Conservation (phyloP, 805 yeast species). For the Pichia deserticola region DNA sequence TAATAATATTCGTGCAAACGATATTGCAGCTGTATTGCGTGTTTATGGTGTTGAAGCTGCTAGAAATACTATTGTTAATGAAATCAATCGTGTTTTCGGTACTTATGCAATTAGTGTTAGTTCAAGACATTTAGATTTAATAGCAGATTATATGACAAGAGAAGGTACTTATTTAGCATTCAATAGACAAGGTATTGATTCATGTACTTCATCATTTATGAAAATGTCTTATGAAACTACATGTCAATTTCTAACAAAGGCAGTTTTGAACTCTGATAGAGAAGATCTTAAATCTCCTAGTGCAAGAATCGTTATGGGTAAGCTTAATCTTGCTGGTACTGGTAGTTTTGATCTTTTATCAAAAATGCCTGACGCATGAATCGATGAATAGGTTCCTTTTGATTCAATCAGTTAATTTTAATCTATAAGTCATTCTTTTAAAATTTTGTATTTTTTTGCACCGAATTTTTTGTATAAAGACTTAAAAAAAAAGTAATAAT, state of each 20-base stretch:
- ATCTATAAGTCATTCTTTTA: neutral
- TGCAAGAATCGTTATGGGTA: slow-evolving; percentile 89
- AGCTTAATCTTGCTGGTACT: slow-evolving; percentile 86
- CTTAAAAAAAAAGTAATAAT: neutral
- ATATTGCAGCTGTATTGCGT: slow-evolving; percentile 78
- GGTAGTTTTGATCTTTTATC: slow-evolving; percentile 84
- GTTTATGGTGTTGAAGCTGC: slow-evolving; percentile 99
- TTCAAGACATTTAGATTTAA: slow-evolving; percentile 87
- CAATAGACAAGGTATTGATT: slow-evolving; percentile 96
- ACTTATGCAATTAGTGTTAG: slow-evolving; percentile 94
- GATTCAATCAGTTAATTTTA: neutral
- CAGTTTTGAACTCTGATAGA: slow-evolving; percentile 84
- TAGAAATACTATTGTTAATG: slow-evolving; percentile 92
- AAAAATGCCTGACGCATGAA: slow-evolving; percentile 31
- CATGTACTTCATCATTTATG: slow-evolving; percentile 91
- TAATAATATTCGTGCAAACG: slow-evolving; percentile 85
- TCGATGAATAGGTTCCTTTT: too few relatives aligned
- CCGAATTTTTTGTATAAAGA: neutral
- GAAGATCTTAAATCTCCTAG: slow-evolving; percentile 89
- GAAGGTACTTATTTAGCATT: slow-evolving; percentile 96
- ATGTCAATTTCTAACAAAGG: slow-evolving; percentile 93
- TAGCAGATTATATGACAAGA: slow-evolving; percentile 99
- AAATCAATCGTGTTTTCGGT: slow-evolving; percentile 90
- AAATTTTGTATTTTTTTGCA: neutral
- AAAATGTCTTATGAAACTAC: slow-evolving; percentile 99